Evolutionary conservation across 1,139 yeast species (phyloP).

Genomic region (Yamadazyma dushanensis): DNA sequence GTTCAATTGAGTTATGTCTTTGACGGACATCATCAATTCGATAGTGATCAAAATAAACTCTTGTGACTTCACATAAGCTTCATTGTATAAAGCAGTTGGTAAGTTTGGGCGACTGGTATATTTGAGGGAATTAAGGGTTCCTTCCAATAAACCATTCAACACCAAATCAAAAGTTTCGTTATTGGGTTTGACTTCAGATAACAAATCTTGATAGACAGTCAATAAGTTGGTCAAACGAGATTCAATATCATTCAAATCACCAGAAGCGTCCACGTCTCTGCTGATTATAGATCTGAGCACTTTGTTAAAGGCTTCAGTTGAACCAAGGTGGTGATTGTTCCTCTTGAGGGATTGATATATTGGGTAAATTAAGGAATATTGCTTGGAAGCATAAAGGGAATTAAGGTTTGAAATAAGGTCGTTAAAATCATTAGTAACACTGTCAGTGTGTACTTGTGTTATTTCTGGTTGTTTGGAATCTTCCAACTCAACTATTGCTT

Average conservation of each 20-base stretch:
- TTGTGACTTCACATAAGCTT: slow-evolving; percentile 45
- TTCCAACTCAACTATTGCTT: not conserved
- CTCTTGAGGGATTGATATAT: slow-evolving; percentile 44
- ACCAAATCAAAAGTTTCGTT: slow-evolving; percentile 53
- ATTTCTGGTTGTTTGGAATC: too few relatives aligned
- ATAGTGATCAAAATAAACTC: slow-evolving; percentile 66
- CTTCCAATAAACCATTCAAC: slow-evolving; percentile 49
- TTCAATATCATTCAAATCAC: slow-evolving; percentile 30
- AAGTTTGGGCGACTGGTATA: slow-evolving; percentile 14
- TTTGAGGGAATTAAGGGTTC: slow-evolving; percentile 35
- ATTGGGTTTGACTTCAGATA: slow-evolving; percentile 54
- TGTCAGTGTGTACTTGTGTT: not conserved
- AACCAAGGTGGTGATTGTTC: slow-evolving; percentile 33
- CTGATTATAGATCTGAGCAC: slow-evolving; percentile 34
- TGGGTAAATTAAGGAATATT: slow-evolving; percentile 39
- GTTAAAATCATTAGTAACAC: not conserved
- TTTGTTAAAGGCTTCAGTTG: slow-evolving; percentile 35
- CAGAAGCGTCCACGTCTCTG: slow-evolving; percentile 30
- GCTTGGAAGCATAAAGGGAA: slow-evolving; percentile 16
- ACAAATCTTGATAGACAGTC: slow-evolving; percentile 66
- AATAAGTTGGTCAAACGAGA: slow-evolving; percentile 54
- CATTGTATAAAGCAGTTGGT: slow-evolving; percentile 19
- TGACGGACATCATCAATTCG: slow-evolving; percentile 55
- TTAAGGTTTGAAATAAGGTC: slow-evolving; percentile 8
- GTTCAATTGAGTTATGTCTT: slow-evolving; percentile 27